These are phyloP conservation scores for Pluteus cervinus DNA, from an alignment of 768 basidiomycete genomes.

Conservation along the genomic window DNA sequence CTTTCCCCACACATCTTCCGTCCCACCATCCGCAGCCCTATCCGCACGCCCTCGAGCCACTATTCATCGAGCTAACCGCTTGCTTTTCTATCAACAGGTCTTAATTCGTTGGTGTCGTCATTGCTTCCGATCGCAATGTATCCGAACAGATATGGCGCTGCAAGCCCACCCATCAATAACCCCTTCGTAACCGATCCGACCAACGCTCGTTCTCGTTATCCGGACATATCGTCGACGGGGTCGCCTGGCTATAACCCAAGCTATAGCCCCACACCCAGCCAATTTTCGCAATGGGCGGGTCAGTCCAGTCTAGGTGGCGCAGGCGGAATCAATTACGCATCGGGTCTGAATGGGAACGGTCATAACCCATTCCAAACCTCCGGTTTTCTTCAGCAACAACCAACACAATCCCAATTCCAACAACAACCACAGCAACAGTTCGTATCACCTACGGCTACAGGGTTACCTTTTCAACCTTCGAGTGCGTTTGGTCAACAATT, in stretches of 20 bases:
- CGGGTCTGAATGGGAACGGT: too few relatives aligned
- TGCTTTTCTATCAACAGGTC: not conserved
- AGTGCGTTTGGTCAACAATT: slow-evolving; percentile 56
- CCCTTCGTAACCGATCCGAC: slow-evolving; percentile 58
- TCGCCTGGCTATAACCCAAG: slow-evolving; percentile 23
- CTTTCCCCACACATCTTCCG: too few relatives aligned
- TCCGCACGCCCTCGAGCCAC: too few relatives aligned
- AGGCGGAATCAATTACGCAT: too few relatives aligned
- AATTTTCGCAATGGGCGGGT: too few relatives aligned
- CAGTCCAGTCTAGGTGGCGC: too few relatives aligned
- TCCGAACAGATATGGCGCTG: slow-evolving; percentile 32
- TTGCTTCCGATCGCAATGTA: slow-evolving; percentile 27
- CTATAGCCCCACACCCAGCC: too few relatives aligned
- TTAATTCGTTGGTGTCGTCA: slow-evolving; percentile 5
- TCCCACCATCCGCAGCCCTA: too few relatives aligned
- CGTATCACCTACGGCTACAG: slow-evolving; percentile 11
- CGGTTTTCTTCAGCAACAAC: slow-evolving; percentile 2
- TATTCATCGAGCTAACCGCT: slow-evolving; percentile 5
- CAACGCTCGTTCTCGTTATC: slow-evolving; percentile 50
- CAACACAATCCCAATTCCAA: slow-evolving; percentile 4
- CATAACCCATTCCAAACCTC: too few relatives aligned
- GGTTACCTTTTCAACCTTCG: slow-evolving; percentile 38
- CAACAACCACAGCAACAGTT: slow-evolving; percentile 7
- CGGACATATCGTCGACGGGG: slow-evolving; percentile 44
- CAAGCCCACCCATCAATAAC: slow-evolving; percentile 46